These are phyloP conservation scores for Chiua sp. DNA, from an alignment of 1,284 basidiomycete species.

Conservation along the genomic window DNA sequence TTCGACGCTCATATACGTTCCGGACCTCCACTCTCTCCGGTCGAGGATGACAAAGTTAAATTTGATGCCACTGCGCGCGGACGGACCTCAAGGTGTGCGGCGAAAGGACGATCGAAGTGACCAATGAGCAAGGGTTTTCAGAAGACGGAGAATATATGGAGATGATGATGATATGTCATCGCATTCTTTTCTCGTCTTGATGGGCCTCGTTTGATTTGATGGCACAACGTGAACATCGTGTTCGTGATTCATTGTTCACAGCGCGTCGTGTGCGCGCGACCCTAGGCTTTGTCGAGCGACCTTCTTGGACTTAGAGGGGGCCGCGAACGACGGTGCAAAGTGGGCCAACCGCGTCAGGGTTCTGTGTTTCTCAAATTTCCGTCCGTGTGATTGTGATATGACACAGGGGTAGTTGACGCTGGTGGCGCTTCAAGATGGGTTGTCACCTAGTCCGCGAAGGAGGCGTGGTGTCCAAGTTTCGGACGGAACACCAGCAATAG, in stretches of 20 bases:
- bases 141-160: conserved; percentile 5
- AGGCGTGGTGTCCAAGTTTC: conserved; percentile 2
- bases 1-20: background rate
- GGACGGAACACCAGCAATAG: background rate
- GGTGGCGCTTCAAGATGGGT: conserved; percentile 13
- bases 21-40: background rate
- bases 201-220: background rate
- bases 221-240: background rate
- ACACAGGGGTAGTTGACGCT: conserved; percentile 1
- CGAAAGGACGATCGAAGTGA: conserved; percentile 8
- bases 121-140: background rate
- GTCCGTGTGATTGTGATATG: conserved; percentile 16
- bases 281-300: background rate
- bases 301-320: background rate
- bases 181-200: background rate
- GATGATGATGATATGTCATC: conserved; percentile 11
- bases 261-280: background rate
- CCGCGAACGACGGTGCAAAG: background rate
- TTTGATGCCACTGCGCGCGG: conserved; percentile 14
- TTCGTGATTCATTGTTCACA: background rate
- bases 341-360: background rate
- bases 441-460: conserved; percentile 14
- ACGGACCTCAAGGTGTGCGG: conserved; percentile 19
- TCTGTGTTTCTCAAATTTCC: background rate
- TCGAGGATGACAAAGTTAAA: conserved; percentile 17